phyloP scores from a whole-genome alignment of 2,329 filamentous ascomycete species.

The Tolypocladium inflatum region DNA sequence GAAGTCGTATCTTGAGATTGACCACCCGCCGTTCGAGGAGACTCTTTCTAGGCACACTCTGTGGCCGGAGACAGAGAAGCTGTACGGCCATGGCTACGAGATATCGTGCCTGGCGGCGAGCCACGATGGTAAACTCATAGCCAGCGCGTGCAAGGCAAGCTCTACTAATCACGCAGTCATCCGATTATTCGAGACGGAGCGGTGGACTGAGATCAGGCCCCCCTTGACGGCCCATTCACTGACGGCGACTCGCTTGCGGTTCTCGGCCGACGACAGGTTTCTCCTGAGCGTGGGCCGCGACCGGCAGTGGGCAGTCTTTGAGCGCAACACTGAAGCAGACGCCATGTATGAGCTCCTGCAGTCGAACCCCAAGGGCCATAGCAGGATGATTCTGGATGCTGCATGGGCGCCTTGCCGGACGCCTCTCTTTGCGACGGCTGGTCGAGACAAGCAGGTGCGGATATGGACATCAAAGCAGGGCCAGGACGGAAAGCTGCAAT shows the following conservation, averaged over 20 bases:
- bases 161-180: slow-evolving; percentile 93
- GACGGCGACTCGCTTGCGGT: slow-evolving; percentile 74
- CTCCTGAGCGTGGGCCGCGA: slow-evolving; percentile 87
- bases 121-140: slow-evolving; percentile 65
- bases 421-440: slow-evolving; percentile 71
- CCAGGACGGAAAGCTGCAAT: slow-evolving; percentile 25
- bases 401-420: slow-evolving; percentile 62
- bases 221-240: slow-evolving; percentile 77
- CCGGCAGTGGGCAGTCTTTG: slow-evolving; percentile 81
- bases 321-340: slow-evolving; percentile 30
- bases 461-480: slow-evolving; percentile 45
- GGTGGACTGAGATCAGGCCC: slow-evolving; percentile 82
- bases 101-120: slow-evolving; percentile 79
- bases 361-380: slow-evolving; percentile 74
- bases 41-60: slow-evolving; percentile 81
- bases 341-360: slow-evolving; percentile 47
- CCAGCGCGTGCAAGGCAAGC: slow-evolving; percentile 87
- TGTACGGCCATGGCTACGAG: slow-evolving; percentile 97
- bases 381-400: slow-evolving; percentile 84
- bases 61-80: slow-evolving; percentile 92
- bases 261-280: slow-evolving; percentile 63
- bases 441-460: slow-evolving; percentile 77
- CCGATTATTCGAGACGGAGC: slow-evolving; percentile 74
- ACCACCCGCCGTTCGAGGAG: slow-evolving; percentile 80
- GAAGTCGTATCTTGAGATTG: slow-evolving; percentile 53